Conservation (phyloP, 257 asterid genomes). For the Nicotiana noctiflora region DNA sequence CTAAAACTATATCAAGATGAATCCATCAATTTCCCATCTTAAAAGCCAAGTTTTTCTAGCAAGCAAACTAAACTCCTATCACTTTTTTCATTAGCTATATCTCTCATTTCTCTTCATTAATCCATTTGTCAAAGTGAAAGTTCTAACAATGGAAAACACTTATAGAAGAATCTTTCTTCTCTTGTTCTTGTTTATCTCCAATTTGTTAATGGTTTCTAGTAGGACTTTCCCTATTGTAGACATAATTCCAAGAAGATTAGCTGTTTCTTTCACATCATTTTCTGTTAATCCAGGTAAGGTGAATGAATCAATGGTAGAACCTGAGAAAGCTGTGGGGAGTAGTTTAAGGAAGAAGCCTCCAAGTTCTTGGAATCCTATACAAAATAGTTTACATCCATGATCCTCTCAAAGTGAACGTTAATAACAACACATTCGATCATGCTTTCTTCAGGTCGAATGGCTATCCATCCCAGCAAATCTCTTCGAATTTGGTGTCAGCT, state of each 20-base stretch:
- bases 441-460: background rate
- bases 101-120: background rate
- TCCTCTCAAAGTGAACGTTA: background rate
- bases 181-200: slow-evolving; percentile 20
- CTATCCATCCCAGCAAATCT: background rate
- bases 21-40: slow-evolving; percentile 8
- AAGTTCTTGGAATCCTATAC: slow-evolving; percentile 49
- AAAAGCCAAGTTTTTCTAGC: slow-evolving; percentile 10
- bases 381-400: slow-evolving; percentile 25
- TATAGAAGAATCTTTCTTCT: slow-evolving; percentile 22
- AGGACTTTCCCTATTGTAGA: background rate
- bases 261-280: slow-evolving; percentile 17
- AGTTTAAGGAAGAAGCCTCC: slow-evolving; percentile 42
- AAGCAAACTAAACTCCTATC: background rate
- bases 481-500: background rate
- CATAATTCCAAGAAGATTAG: slow-evolving; percentile 18
- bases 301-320: slow-evolving; percentile 26
- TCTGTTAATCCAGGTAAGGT: slow-evolving; percentile 20
- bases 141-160: slow-evolving; percentile 13
- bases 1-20: slow-evolving; percentile 9
- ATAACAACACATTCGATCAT: background rate
- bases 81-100: no score
- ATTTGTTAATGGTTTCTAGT: slow-evolving; percentile 6
- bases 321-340: slow-evolving; percentile 38
- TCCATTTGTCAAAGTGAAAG: background rate